Evolutionary conservation across 768 basidiomycete species (phyloP).

Genomic region (Psilocybe cubensis): DNA sequence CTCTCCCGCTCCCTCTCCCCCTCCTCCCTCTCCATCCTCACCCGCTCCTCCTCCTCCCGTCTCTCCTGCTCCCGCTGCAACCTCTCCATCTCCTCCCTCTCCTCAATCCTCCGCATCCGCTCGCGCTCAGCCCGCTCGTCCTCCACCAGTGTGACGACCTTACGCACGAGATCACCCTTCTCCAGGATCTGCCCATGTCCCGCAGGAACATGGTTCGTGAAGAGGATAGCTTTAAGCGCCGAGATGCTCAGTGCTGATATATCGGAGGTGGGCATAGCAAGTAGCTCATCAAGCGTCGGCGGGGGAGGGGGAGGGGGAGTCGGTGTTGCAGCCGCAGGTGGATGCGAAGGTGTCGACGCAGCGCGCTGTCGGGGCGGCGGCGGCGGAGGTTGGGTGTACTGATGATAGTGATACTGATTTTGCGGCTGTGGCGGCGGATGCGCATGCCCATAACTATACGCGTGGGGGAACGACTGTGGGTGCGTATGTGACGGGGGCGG

Average conservation of each 20-base stretch:
- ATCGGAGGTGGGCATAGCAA: conserved; percentile 59
- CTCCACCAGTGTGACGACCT: conserved; percentile 65
- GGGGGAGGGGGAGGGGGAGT: too few species aligned
- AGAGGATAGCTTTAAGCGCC: conserved; percentile 78
- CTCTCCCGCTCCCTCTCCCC: conserved; percentile 27
- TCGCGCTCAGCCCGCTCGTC: conserved; percentile 63
- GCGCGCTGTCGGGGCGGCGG: conserved; percentile 46
- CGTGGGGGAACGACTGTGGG: background rate
- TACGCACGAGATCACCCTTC: conserved; percentile 81
- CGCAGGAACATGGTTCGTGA: conserved; percentile 81
- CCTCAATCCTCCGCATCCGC: conserved; percentile 46
- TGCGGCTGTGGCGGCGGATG: conserved; percentile 12
- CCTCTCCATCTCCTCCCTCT: conserved; percentile 46
- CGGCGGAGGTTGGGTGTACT: conserved; percentile 20
- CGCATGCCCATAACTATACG: too few species aligned
- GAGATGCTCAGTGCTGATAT: conserved; percentile 69
- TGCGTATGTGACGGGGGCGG: background rate
- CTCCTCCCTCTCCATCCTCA: conserved; percentile 38
- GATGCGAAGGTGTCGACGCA: conserved; percentile 42
- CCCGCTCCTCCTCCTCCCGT: conserved; percentile 41
- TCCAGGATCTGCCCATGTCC: conserved; percentile 77
- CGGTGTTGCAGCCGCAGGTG: too few species aligned
- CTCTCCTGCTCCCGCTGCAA: conserved; percentile 43
- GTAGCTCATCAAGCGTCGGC: conserved; percentile 71
- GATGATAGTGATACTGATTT: too few species aligned